Base-by-base conservation (phyloP, 2,329 filamentous ascomycete genomes). In the Fusarium xyrophilum region DNA sequence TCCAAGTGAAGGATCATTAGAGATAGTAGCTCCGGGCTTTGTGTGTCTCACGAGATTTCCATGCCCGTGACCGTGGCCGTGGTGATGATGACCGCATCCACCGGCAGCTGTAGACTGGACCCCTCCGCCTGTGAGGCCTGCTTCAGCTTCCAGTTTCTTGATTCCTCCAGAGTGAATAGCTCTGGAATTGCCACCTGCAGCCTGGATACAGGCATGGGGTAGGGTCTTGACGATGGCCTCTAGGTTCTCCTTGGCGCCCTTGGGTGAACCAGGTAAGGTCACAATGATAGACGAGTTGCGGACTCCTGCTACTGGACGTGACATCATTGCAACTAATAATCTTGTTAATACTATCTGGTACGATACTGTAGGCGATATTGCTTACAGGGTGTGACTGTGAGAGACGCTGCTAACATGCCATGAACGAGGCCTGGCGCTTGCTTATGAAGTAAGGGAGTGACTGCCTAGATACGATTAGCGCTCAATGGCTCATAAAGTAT, bases 241-340 rank as follows among this genome's bases (percentile, higher is more conserved):
- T 1, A 99, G 85, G 75, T 98, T 99, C 81, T 99, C 96, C 74
- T 89, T 92, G 12, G 96, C 96, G 2, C 94, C 96, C 78, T 98
- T 98, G 1, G 96, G 96, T 0, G 95, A 98, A 3, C 96, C 96
- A 0, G 96, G 96, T 6, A 99, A 82, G 0, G 96, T 99, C 65
- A 97, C 81, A 27, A 99, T 91, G 54, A 99, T 79, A 2, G 93
- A 90, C 63, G 88, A 89, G 66, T 95, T 90, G 33, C 96, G 86
- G 5, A 97, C 89, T 6, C 96, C 96, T 25, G 96, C 96, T 15
- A 96, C 92, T 7, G 96, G 96, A 46, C 96, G 88, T 53, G 96
- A 92, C 96, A 99, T 99, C 82, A 97, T 90, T 44, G 96, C 96
- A 80, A 99, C 93, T 97, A 60, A 9, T 48, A 79, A 59, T 79